Conservation (phyloP, 306 rosid genomes). For the Canavalia ensiformis region DNA sequence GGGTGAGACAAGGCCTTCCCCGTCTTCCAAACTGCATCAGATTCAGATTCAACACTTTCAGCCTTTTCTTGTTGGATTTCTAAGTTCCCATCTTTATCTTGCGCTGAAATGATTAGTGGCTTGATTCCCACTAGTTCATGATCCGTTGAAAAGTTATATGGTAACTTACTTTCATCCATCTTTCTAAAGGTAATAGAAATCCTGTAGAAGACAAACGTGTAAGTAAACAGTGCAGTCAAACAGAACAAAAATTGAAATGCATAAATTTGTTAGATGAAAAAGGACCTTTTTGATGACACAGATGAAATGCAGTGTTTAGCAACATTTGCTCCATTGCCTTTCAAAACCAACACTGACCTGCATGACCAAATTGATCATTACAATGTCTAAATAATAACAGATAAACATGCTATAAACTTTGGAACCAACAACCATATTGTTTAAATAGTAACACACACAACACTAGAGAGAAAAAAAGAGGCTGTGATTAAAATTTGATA, state of each 20-base stretch:
- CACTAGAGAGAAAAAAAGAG: neutral
- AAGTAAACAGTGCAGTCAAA: neutral
- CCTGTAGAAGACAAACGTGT: constrained; percentile 49
- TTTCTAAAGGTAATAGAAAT: constrained; percentile 77
- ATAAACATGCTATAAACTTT: neutral
- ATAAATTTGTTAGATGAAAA: neutral
- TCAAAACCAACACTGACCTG: constrained; percentile 65
- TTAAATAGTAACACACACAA: neutral
- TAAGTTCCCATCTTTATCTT: constrained; percentile 11
- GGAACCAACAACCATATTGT: constrained; percentile 16
- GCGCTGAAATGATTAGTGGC: constrained; percentile 45
- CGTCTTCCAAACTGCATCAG: too few species aligned
- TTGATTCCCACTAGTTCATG: constrained; percentile 56
- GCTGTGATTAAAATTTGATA: constrained; percentile 1
- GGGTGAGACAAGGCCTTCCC: too few species aligned
- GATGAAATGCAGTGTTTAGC: constrained; percentile 72
- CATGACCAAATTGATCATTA: constrained; percentile 31
- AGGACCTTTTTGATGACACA: constrained; percentile 61
- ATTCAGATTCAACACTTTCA: neutral
- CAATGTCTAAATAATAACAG: neutral
- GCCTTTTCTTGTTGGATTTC: constrained; percentile 21
- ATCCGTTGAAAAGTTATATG: constrained; percentile 53
- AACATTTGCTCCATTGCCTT: constrained; percentile 66
- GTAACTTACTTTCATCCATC: constrained; percentile 62
- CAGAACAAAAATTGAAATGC: neutral